A percentile compares a stretch with the other conserved stretches of the same genome.
These are phyloP conservation scores for Tagetes erecta DNA, from an alignment of 129 eudicot genomes.

Conservation along the genomic window DNA sequence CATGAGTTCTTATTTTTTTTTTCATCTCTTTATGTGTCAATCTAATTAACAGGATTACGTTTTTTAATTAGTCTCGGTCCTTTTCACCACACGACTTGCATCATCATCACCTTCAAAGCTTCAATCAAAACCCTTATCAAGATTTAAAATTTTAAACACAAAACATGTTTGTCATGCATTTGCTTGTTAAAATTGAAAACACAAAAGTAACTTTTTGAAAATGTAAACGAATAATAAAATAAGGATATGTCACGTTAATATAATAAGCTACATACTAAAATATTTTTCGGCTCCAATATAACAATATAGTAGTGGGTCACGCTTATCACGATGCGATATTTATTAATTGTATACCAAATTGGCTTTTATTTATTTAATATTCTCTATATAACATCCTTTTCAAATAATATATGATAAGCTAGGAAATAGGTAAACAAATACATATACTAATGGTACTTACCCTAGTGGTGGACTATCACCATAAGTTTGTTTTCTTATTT, in stretches of 20 bases:
- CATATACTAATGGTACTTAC: constrained; percentile 27
- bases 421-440: constrained; percentile 32
- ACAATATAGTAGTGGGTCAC: constrained; percentile 15
- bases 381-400: constrained; percentile 26
- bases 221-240: not conserved
- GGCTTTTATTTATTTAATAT: not conserved
- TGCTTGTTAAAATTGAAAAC: too few relatives aligned
- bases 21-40: too few relatives aligned
- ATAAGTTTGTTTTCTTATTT: too few relatives aligned
- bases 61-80: too few relatives aligned
- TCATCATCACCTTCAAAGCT: too few relatives aligned
- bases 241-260: too few relatives aligned
- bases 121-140: too few relatives aligned
- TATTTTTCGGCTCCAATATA: not conserved
- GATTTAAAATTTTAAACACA: too few relatives aligned
- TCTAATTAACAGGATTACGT: too few relatives aligned
- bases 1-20: too few relatives aligned
- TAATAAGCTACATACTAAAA: not conserved
- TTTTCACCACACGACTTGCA: too few relatives aligned
- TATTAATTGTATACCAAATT: not conserved
- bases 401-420: constrained; percentile 28
- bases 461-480: not conserved
- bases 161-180: too few relatives aligned
- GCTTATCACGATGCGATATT: constrained; percentile 21
- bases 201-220: not conserved